These are phyloP conservation scores for Panicum hallii DNA, from an alignment of 202 grass and related monocot species.

Conservation along the genomic window DNA sequence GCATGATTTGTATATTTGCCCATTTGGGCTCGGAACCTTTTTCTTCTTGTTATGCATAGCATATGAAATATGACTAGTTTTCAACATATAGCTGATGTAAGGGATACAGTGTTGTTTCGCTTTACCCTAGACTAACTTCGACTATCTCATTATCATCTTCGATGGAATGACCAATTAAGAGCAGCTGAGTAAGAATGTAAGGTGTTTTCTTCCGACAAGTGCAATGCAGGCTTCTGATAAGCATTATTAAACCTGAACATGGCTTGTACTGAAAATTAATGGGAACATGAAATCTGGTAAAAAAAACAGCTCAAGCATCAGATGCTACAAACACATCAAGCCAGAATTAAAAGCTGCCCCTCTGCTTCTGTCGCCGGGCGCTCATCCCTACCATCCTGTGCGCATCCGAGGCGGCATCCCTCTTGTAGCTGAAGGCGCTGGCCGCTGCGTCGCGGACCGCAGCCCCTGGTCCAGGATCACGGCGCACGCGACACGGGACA, in stretches of 20 bases:
- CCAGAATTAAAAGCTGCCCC: neutral
- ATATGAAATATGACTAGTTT: slow-evolving; percentile 42
- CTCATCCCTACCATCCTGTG: neutral
- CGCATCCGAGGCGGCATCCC: slow-evolving; percentile 1
- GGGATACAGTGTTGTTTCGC: neutral
- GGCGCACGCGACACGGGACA: neutral
- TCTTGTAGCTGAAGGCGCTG: neutral
- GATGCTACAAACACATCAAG: neutral
- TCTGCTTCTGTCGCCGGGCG: neutral
- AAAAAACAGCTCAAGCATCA: neutral
- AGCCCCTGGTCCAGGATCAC: neutral
- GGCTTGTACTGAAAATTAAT: neutral
- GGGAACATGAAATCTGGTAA: neutral
- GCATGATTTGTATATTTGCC: slow-evolving; percentile 52
- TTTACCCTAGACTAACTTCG: neutral
- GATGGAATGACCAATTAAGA: neutral
- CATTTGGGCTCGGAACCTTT: neutral
- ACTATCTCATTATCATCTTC: neutral
- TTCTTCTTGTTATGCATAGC: slow-evolving; percentile 42
- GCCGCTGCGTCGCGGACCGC: neutral
- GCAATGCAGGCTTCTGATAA: neutral
- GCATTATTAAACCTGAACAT: neutral
- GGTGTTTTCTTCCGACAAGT: too few species aligned
- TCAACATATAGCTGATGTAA: neutral
- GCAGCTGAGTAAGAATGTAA: too few species aligned